phyloP scores from a whole-genome alignment of 2,329 filamentous ascomycete genomes.

The Colletotrichum truncatum region DNA sequence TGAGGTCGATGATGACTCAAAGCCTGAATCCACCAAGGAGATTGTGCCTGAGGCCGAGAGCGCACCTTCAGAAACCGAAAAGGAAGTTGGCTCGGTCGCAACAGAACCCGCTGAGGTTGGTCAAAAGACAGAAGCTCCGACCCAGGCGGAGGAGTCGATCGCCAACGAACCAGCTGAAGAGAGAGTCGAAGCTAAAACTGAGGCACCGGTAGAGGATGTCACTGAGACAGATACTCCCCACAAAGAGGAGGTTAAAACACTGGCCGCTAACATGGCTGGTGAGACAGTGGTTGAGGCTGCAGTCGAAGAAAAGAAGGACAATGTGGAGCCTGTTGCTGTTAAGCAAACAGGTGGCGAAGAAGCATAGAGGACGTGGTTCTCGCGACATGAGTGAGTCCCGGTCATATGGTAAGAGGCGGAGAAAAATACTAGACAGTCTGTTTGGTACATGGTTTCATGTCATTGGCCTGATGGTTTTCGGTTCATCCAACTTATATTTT shows the following conservation, averaged over 20 bases:
- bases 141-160: not conserved
- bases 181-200: conserved; percentile 9
- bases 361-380: conserved; percentile 5
- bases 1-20: conserved; percentile 42
- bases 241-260: conserved; percentile 41
- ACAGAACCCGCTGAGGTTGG: not conserved
- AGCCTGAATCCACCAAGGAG: conserved; percentile 7
- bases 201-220: conserved; percentile 11
- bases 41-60: not conserved
- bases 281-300: conserved; percentile 52
- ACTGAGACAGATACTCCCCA: conserved; percentile 3
- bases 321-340: conserved; percentile 45
- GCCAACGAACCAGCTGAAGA: not conserved
- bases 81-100: not conserved
- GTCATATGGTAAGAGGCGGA: conserved; percentile 10
- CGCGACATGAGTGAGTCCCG: conserved; percentile 14
- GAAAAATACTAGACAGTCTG: conserved; percentile 26
- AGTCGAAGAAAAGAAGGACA: conserved; percentile 45
- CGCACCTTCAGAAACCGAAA: conserved; percentile 1
- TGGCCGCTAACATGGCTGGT: conserved; percentile 52
- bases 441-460: conserved; percentile 6
- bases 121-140: not conserved
- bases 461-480: conserved; percentile 11
- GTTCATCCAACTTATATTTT: conserved; percentile 23
- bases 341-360: conserved; percentile 38